Base-by-base conservation (phyloP, 2,329 filamentous ascomycete genomes). In the Metarhizium robertsii region DNA sequence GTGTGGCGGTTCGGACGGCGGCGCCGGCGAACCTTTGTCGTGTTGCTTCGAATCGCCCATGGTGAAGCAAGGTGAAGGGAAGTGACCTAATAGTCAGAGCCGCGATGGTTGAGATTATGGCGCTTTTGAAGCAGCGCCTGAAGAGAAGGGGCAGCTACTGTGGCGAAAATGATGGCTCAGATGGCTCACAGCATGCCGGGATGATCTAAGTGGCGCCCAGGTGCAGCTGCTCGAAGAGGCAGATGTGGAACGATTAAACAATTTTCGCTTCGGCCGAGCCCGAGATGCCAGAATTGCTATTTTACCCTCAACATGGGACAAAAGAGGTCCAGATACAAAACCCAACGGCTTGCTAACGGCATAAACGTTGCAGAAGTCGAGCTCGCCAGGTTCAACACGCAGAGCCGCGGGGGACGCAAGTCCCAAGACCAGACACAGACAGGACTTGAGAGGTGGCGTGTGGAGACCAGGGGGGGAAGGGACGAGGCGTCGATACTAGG, bases 81-180 rank as follows among this genome's bases (percentile, higher is more conserved):
- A 50, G 47, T 55, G 56, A 50, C 51, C 56, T 52, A 30, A 54
- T 14, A 54, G 56, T 58, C 51, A 54, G 47, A 18, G 36, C 42
- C n/a, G 46, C n/a, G 7, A 13, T 32, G 30, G 47, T 20, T 34
- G 40, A 48, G 36, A 20, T 36, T 8, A 40, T 30, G 18, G 38
- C 34, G 46, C 47, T 51, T 20, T 29, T 51, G 30, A 47, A 32
- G 51, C 52, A 53, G 30, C 25, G 14, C 43, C 16, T 43, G 38
- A 34, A 34, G 36, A 25, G 32, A 34, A 34, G 32, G 20, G 38
- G 45, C 42, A 48, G 51, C 47, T 42, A 38, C 25, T 48, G 56
- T 53, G 56, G 56, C 53, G 38, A 55, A 51, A 11, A 4, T 14
- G 49, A 43, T 25, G 25, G 25, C 25, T 25, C 25, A 25, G 25